Conservation (phyloP, 768 basidiomycete species). For the Hygrocybe punicea region DNA sequence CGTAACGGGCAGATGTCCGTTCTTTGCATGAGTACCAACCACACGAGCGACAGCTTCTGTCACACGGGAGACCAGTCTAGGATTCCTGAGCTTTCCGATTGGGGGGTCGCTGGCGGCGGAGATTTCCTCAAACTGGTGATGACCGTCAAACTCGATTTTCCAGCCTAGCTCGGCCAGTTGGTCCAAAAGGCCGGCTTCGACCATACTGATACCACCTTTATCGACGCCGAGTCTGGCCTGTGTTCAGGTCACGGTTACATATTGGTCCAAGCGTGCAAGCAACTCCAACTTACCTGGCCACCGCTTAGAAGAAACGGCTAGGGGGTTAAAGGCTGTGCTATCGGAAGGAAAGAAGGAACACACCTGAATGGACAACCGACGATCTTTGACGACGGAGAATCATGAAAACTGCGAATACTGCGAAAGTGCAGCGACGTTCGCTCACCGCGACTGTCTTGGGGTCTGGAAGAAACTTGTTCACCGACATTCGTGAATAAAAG, state of each 20-base stretch:
- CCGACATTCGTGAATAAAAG: background rate
- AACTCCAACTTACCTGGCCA: conserved; percentile 57
- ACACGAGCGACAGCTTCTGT: conserved; percentile 71
- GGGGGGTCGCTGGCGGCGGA: conserved; percentile 60
- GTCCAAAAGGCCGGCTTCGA: conserved; percentile 77
- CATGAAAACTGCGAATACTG: conserved; percentile 5
- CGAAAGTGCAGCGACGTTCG: conserved; percentile 14
- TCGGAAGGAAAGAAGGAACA: conserved; percentile 24
- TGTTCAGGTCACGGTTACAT: conserved; percentile 11
- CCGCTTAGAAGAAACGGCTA: conserved; percentile 41
- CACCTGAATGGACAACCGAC: conserved; percentile 96
- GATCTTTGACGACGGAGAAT: conserved; percentile 48
- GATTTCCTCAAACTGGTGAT: conserved; percentile 83
- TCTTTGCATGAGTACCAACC: conserved; percentile 71
- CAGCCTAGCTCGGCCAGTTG: conserved; percentile 81
- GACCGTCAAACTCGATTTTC: conserved; percentile 86
- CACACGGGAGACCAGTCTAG: conserved; percentile 80
- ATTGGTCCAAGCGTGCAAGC: conserved; percentile 2
- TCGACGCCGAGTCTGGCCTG: conserved; percentile 81
- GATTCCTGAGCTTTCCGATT: conserved; percentile 88
- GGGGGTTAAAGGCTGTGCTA: conserved; percentile 5
- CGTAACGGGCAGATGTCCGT: conserved; percentile 82
- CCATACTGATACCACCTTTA: conserved; percentile 63
- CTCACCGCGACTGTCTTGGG: conserved; percentile 80
- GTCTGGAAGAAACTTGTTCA: conserved; percentile 49